phyloP scores from a whole-genome alignment of 208 protist species.

The Balamuthia mandrillaris region DNA sequence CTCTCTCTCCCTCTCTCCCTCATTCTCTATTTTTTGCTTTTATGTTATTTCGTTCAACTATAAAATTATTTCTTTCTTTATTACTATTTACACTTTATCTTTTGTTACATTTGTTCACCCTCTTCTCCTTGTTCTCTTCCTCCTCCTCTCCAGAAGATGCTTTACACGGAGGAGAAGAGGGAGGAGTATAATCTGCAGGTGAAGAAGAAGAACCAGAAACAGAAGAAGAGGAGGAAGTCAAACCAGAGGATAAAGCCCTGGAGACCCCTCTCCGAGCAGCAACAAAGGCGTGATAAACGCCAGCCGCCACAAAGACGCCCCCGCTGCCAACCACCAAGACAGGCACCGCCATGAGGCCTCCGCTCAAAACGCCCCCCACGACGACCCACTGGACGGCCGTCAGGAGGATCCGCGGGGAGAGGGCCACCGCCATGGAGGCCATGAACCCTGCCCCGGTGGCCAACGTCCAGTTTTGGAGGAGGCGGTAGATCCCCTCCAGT shows the following conservation, averaged over 20 bases:
- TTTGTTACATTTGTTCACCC: too few species aligned
- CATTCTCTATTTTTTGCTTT: too few species aligned
- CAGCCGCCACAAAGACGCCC: conserved; percentile 15
- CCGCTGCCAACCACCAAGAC: conserved; percentile 12
- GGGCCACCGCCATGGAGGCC: neutral
- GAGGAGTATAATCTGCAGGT: too few species aligned
- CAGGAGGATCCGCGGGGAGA: neutral
- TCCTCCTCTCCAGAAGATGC: too few species aligned
- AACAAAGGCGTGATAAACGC: conserved; percentile 8
- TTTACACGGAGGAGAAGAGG: too few species aligned
- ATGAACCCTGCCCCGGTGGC: neutral
- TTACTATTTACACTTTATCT: too few species aligned
- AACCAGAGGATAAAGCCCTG: neutral
- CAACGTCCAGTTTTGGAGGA: neutral
- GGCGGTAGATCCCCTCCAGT: conserved; percentile 14
- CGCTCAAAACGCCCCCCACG: conserved; percentile 15
- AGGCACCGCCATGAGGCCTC: neutral
- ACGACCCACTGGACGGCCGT: conserved; percentile 31
- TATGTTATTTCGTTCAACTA: too few species aligned
- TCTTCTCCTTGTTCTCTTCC: too few species aligned
- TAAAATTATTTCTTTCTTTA: too few species aligned
- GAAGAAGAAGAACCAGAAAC: too few species aligned
- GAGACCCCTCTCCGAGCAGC: neutral
- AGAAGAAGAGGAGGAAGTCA: too few species aligned
- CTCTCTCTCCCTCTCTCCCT: too few species aligned